phyloP scores from a whole-genome alignment of 306 rosid genomes.

The Cyamopsis tetragonoloba region DNA sequence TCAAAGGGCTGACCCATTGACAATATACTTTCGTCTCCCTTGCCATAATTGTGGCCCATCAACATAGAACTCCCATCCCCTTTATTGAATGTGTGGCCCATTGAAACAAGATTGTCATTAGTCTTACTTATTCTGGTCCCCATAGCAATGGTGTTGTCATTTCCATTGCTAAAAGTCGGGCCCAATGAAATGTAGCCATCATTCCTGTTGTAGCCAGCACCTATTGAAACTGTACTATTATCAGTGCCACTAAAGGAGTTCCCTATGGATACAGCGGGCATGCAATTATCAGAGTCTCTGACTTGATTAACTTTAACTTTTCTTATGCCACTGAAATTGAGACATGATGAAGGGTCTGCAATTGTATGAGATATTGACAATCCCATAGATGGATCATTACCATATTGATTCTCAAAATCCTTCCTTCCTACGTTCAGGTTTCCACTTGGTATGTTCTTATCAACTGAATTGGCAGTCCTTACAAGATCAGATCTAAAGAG shows the following conservation, averaged over 20 bases:
- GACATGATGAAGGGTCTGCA: conserved; percentile 63
- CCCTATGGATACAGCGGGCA: conserved; percentile 52
- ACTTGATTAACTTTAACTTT: conserved; percentile 97
- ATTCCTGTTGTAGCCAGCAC: conserved; percentile 46
- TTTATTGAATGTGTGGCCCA: conserved; percentile 61
- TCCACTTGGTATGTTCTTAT: conserved; percentile 58
- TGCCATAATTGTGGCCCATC: conserved; percentile 69
- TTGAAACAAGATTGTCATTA: conserved; percentile 51
- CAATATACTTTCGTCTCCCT: conserved; percentile 46
- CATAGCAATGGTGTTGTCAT: conserved; percentile 43
- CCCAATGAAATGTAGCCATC: conserved; percentile 55
- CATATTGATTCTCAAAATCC: conserved; percentile 60
- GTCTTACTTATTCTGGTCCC: conserved; percentile 52
- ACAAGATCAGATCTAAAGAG: conserved; percentile 69
- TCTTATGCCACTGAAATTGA: conserved; percentile 74
- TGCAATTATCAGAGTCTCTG: conserved; percentile 60
- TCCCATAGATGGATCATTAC: conserved; percentile 56
- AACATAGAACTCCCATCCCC: conserved; percentile 60
- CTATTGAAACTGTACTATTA: conserved; percentile 45
- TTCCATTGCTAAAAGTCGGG: conserved; percentile 41
- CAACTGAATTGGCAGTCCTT: conserved; percentile 54
- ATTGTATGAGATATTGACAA: conserved; percentile 65
- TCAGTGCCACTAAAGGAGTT: conserved; percentile 51
- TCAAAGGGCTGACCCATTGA: conserved; percentile 71
- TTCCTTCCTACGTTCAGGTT: conserved; percentile 56